These are phyloP conservation scores for Pseudocercospora cruenta DNA, from an alignment of 2,329 filamentous ascomycete species.

Conservation along the genomic window DNA sequence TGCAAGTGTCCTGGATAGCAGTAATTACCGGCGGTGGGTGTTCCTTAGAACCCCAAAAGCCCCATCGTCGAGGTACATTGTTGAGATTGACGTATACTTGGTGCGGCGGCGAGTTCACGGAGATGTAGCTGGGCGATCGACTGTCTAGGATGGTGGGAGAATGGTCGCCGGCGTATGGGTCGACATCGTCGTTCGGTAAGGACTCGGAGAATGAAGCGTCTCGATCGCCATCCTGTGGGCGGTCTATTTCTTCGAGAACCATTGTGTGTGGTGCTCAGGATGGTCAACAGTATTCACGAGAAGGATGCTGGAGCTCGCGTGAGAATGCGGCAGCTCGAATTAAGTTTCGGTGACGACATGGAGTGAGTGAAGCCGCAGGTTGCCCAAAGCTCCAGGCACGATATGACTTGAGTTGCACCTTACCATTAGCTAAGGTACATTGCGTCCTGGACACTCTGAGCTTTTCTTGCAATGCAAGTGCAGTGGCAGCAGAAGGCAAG, in stretches of 20 bases:
- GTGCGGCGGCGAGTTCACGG: slow-evolving; percentile 16
- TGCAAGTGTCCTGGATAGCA: slow-evolving; percentile 38
- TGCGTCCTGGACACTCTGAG: no score
- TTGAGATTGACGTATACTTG: slow-evolving; percentile 42
- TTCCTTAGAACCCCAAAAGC: slow-evolving; percentile 38
- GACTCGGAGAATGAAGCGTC: slow-evolving; percentile 38
- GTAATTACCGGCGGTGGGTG: slow-evolving; percentile 35
- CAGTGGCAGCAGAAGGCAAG: no score
- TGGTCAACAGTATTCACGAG: not conserved
- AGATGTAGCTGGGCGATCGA: slow-evolving; percentile 31
- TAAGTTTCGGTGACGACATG: slow-evolving; percentile 2
- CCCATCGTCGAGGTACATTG: slow-evolving; percentile 38
- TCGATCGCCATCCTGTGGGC: slow-evolving; percentile 44
- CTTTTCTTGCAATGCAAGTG: no score
- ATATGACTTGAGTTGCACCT: no score
- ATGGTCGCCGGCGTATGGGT: slow-evolving; percentile 43
- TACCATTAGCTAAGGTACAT: no score
- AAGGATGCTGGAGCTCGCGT: not conserved
- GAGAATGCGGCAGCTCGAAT: not conserved
- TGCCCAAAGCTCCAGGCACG: slow-evolving; percentile 2
- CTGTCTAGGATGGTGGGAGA: slow-evolving; percentile 42
- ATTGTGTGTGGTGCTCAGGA: not conserved
- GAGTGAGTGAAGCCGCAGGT: not conserved
- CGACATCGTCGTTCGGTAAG: slow-evolving; percentile 41
- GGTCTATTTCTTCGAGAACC: slow-evolving; percentile 22